phyloP scores from a whole-genome alignment of 129 eudicot species.

The Artemisia argyi region DNA sequence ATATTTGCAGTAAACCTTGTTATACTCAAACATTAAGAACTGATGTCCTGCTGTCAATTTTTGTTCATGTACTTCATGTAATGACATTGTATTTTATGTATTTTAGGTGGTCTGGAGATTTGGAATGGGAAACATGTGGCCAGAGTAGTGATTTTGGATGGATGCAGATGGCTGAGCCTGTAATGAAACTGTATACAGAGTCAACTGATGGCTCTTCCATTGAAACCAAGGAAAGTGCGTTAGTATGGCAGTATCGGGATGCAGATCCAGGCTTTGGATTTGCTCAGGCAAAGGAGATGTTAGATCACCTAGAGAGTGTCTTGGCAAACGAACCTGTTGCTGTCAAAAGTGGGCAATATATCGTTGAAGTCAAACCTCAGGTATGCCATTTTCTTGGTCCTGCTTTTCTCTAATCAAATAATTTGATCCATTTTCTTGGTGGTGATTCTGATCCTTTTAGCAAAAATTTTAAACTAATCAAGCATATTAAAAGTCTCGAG shows the following conservation, averaged over 20 bases:
- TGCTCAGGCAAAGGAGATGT: slow-evolving; percentile 88
- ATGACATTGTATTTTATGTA: not conserved
- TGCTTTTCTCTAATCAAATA: not conserved
- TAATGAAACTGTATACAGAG: slow-evolving; percentile 83
- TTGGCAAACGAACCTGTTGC: slow-evolving; percentile 92
- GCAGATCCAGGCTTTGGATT: slow-evolving; percentile 89
- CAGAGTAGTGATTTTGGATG: slow-evolving; percentile 67
- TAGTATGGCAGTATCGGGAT: slow-evolving; percentile 90
- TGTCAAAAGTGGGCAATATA: slow-evolving; percentile 81
- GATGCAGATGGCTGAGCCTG: slow-evolving; percentile 57
- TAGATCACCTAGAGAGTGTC: slow-evolving; percentile 89
- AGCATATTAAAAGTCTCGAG: too few species aligned
- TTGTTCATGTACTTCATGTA: not conserved
- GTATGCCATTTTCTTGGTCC: slow-evolving; percentile 31
- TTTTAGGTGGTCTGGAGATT: slow-evolving; percentile 63
- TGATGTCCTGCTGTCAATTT: too few species aligned
- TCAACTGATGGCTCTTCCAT: slow-evolving; percentile 83
- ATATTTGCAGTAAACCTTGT: too few species aligned
- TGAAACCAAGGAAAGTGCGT: slow-evolving; percentile 78
- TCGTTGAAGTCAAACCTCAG: slow-evolving; percentile 97
- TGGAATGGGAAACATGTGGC: slow-evolving; percentile 70
- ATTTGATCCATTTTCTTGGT: not conserved
- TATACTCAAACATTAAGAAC: too few species aligned
- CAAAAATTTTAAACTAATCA: too few species aligned
- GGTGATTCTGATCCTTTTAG: too few species aligned